Evolutionary conservation across 805 yeast genomes (phyloP), one percentile per base, ranked within the genome.

Genomic region (Danielia oregonensis): DNA sequence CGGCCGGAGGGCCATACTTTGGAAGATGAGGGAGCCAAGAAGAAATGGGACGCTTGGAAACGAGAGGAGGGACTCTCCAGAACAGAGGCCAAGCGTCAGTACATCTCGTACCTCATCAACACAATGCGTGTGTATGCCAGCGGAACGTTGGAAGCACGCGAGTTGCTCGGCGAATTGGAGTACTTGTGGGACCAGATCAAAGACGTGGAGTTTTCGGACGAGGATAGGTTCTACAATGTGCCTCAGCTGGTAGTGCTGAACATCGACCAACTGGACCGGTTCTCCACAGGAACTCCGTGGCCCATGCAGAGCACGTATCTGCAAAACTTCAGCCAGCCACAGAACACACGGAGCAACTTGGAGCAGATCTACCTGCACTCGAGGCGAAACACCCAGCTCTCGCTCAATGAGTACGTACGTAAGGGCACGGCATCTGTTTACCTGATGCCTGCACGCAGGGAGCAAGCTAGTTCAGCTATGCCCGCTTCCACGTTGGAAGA

Each of bases 21-120:
- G 6, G 86, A 79, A 44, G 86, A 78, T 48, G 81, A 73, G 43
- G 80, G 79, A 3, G 82, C 82, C 7, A 74, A 75, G 51, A 72
- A 78, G 46, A 86, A 86, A 54, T 84, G 88, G 82, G 89, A 83
- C 48, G 87, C 95, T 0, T 86, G 96, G 95, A 78, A 81, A 44
- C 56, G 72, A 16, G 85, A 83, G 48, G 76, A 79, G 42, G 94
- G 95, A 0, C 51, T 83, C 17, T 51, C 77, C 13, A 72, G 70
- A 39, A 75, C 82, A 0, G 86, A 83, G 48, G 95, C 95, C 3
- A 86, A 87, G 54, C 65, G 82, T 28, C 61, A 70, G 31, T 86
- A 86, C 54, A 80, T 86, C 17, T 68, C 78, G 24, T 76, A 68
- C 42, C 68, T 86, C 25, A 76, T 87, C 17, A 81, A 79, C 32